Percentiles rank a stretch among this genome's conserved stretches.
phyloP scores from a whole-genome alignment of 2,329 filamentous ascomycete species.

The Hypomyces rosellus region DNA sequence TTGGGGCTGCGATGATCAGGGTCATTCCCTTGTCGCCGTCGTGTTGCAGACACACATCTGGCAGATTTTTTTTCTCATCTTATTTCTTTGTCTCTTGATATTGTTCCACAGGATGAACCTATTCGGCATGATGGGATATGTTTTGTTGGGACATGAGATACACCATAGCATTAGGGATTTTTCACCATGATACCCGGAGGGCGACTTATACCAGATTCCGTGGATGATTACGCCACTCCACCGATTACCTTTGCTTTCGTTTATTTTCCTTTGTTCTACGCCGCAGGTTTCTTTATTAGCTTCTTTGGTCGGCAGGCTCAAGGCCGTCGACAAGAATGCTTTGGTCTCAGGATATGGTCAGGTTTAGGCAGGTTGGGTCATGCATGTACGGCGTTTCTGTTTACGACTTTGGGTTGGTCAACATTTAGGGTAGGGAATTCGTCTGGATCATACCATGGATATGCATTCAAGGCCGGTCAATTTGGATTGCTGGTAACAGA shows the following conservation, averaged over 20 bases:
- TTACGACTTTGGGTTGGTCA: conserved; percentile 11
- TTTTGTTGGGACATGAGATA: conserved; percentile 23
- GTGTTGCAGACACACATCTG: neutral
- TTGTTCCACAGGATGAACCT: neutral
- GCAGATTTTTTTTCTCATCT: neutral
- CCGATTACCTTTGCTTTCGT: conserved; percentile 26
- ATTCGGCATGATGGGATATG: conserved; percentile 1
- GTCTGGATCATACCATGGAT: neutral
- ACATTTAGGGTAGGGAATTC: neutral
- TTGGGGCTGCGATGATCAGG: no score
- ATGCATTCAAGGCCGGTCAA: conserved; percentile 1
- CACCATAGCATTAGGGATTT: conserved; percentile 30
- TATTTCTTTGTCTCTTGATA: neutral
- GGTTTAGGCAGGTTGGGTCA: conserved; percentile 10
- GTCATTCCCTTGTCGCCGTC: no score
- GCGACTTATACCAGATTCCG: conserved; percentile 27
- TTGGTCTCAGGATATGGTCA: conserved; percentile 12
- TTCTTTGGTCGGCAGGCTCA: neutral
- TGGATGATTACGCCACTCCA: conserved; percentile 33
- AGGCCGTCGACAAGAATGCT: conserved; percentile 6
- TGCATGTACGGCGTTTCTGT: conserved; percentile 26
- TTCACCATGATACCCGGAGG: conserved; percentile 36
- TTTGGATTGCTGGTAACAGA: neutral
- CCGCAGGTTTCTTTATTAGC: conserved; percentile 1
- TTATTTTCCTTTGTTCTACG: conserved; percentile 4